A percentile compares a stretch with the other conserved stretches of the same genome.
Conservation (phyloP, 2,329 filamentous ascomycete genomes). For the Pseudogymnoascus sp. region DNA sequence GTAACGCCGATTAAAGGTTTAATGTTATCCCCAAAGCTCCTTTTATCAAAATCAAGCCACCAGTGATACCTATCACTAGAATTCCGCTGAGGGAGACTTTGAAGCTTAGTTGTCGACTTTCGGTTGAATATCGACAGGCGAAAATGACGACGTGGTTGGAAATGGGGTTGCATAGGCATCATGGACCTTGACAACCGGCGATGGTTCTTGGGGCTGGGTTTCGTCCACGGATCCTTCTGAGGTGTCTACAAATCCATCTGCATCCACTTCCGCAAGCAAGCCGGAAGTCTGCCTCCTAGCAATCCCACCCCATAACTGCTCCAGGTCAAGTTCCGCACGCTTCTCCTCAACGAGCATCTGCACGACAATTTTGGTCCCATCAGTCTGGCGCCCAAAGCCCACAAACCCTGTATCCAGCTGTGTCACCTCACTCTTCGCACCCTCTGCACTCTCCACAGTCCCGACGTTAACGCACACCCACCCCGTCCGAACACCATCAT, state of each 20-base stretch:
- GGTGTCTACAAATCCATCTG: neutral
- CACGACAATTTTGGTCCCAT: conserved; percentile 57
- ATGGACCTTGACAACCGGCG: neutral
- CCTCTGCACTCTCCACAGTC: conserved; percentile 50
- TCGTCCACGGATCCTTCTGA: neutral
- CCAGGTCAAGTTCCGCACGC: conserved; percentile 57
- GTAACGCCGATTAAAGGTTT: neutral
- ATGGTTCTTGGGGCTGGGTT: neutral
- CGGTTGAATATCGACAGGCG: neutral
- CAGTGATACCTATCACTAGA: neutral
- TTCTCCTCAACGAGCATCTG: conserved; percentile 68
- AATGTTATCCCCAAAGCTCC: neutral
- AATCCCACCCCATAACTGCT: conserved; percentile 48
- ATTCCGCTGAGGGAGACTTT: neutral
- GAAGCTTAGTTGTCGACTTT: neutral
- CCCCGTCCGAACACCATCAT: conserved; percentile 84
- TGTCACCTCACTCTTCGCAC: conserved; percentile 31
- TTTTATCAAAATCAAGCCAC: neutral
- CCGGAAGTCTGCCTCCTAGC: conserved; percentile 9
- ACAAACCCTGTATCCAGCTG: conserved; percentile 52
- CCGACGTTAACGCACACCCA: conserved; percentile 95
- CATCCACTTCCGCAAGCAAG: neutral
- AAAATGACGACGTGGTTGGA: conserved; percentile 1
- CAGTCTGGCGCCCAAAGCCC: conserved; percentile 61
- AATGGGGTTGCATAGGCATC: neutral